These are phyloP conservation scores for Saccharomyces pastorianus DNA, from an alignment of 1,139 yeast species.

Conservation along the genomic window DNA sequence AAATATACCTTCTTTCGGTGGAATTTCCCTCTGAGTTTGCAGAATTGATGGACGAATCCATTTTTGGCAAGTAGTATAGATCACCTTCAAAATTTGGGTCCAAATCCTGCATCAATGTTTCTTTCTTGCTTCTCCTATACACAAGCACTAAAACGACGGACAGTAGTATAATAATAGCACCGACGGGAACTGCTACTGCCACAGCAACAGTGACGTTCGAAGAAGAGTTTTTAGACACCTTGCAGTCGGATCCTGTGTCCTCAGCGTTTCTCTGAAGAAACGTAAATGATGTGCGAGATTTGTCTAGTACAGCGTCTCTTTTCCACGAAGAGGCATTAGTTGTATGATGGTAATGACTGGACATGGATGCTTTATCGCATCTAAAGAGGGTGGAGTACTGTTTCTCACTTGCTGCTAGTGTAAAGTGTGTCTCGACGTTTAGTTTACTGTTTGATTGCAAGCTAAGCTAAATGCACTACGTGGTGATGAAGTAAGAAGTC, in stretches of 20 bases:
- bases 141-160: conserved; percentile 44
- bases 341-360: neutral
- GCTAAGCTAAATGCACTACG: neutral
- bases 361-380: neutral
- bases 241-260: conserved; percentile 33
- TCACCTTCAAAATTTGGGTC: conserved; percentile 76
- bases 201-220: conserved; percentile 45
- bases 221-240: conserved; percentile 33
- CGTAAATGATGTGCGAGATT: neutral
- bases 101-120: conserved; percentile 44
- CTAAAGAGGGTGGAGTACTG: neutral
- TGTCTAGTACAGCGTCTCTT: neutral
- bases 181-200: conserved; percentile 61
- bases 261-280: conserved; percentile 4
- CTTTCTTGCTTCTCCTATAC: conserved; percentile 50
- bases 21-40: conserved; percentile 21
- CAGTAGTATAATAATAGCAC: conserved; percentile 41
- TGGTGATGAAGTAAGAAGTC: neutral
- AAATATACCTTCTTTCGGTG: conserved; percentile 3
- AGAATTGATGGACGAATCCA: neutral
- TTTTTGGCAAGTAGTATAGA: conserved; percentile 52
- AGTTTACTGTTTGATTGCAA: neutral
- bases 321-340: neutral
- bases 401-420: neutral
- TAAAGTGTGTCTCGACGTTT: neutral